A percentile compares a stretch with the other conserved stretches of the same genome.
Evolutionary conservation across 805 yeast species (phyloP).

Genomic region (Kuraishia piskuri): DNA sequence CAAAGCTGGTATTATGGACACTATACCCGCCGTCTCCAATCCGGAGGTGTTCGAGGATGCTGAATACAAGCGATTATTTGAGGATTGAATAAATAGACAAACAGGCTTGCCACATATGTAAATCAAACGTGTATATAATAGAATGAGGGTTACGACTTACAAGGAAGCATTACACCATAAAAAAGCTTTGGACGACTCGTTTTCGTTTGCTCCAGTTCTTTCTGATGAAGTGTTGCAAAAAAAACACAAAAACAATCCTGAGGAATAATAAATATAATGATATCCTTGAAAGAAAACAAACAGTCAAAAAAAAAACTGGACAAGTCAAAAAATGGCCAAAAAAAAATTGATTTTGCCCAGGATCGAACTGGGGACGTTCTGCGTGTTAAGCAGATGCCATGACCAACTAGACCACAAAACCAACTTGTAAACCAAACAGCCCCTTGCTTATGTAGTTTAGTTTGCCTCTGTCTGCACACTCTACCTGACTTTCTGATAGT

Average conservation of each 20-base stretch:
- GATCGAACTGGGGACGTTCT: conserved; percentile 99
- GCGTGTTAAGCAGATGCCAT: conserved; percentile 96
- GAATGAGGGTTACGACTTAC: neutral
- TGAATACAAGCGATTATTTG: neutral
- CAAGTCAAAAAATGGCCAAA: neutral
- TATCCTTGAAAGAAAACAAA: neutral
- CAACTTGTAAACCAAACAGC: neutral
- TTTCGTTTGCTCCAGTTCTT: no score
- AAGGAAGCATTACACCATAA: neutral
- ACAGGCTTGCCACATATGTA: neutral
- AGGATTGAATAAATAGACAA: neutral
- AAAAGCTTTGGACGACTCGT: no score
- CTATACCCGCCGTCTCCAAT: neutral
- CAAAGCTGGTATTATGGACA: conserved; percentile 3
- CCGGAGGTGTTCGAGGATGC: neutral
- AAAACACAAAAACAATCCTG: no score
- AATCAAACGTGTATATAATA: neutral
- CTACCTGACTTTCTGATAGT: no score
- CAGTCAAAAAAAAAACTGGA: neutral
- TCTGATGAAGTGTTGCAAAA: no score
- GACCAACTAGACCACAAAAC: neutral
- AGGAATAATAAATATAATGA: neutral
- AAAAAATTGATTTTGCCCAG: conserved; percentile 50
- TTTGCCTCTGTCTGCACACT: no score
- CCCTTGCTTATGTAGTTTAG: no score